phyloP scores from a whole-genome alignment of 1,139 yeast genomes.

The Yamadazyma dushanensis region DNA sequence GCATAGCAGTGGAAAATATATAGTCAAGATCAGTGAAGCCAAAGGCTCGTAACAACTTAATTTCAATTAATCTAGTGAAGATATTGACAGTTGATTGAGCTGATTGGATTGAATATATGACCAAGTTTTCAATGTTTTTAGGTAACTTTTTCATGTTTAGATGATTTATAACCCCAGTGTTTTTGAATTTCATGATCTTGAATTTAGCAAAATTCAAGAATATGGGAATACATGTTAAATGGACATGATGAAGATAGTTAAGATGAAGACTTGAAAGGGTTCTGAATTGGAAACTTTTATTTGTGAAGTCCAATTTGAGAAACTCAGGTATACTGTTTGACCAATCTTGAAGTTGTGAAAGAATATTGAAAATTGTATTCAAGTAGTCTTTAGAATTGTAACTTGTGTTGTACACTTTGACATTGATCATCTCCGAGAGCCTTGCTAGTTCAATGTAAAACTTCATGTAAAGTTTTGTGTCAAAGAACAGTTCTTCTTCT shows the following conservation, averaged over 20 bases:
- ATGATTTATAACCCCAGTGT: slow-evolving; percentile 4
- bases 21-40: slow-evolving; percentile 32
- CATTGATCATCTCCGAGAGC: slow-evolving; percentile 25
- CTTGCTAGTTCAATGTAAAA: slow-evolving; percentile 26
- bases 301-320: slow-evolving; percentile 17
- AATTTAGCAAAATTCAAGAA: slow-evolving; percentile 24
- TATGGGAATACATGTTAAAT: slow-evolving; percentile 29
- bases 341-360: slow-evolving; percentile 25
- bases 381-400: slow-evolving; percentile 20
- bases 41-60: slow-evolving; percentile 20
- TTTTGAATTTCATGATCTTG: slow-evolving; percentile 15
- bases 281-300: slow-evolving; percentile 14
- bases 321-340: slow-evolving; percentile 20
- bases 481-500: slow-evolving; percentile 13
- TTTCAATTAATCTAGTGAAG: slow-evolving; percentile 22
- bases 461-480: slow-evolving; percentile 16
- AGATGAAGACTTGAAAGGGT: slow-evolving; percentile 27
- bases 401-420: slow-evolving; percentile 21
- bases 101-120: slow-evolving; percentile 22
- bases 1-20: slow-evolving; percentile 22
- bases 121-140: slow-evolving; percentile 21
- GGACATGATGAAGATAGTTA: slow-evolving; percentile 30
- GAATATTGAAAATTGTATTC: slow-evolving; percentile 19
- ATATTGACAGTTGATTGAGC: slow-evolving; percentile 27
- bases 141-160: slow-evolving; percentile 16